phyloP scores from a whole-genome alignment of 331 rosid genomes.

The Saraca asoca region DNA sequence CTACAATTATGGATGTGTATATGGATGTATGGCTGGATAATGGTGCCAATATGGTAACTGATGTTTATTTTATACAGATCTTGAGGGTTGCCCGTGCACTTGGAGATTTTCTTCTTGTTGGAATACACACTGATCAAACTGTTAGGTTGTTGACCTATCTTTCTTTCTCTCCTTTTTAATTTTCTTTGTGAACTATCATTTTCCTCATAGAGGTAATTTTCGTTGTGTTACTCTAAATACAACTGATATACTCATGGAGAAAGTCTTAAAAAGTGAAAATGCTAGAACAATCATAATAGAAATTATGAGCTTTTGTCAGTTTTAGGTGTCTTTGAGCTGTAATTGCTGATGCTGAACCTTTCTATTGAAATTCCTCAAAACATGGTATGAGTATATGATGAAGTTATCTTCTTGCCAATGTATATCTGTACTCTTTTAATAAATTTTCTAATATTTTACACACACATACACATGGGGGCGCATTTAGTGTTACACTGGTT shows the following conservation, averaged over 20 bases:
- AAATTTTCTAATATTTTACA: no score
- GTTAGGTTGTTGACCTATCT: constrained; percentile 63
- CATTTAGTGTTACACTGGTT: no score
- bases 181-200: background rate
- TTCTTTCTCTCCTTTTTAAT: constrained; percentile 16
- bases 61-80: constrained; percentile 55
- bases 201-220: no score
- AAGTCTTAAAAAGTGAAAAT: background rate
- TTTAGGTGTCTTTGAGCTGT: background rate
- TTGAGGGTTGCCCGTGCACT: constrained; percentile 80
- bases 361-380: background rate
- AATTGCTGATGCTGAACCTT: background rate
- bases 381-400: background rate
- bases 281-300: background rate
- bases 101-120: constrained; percentile 96
- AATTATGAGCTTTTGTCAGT: background rate
- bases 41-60: constrained; percentile 13
- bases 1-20: constrained; percentile 13
- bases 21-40: constrained; percentile 17
- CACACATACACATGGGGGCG: no score
- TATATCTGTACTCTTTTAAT: background rate
- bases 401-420: background rate
- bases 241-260: background rate
- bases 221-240: constrained; percentile 4
- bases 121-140: constrained; percentile 81